Percentiles rank a stretch among this genome's conserved stretches.
Evolutionary conservation across 1,284 basidiomycete species (phyloP).

Genomic region (Thecaphora thlaspeos): DNA sequence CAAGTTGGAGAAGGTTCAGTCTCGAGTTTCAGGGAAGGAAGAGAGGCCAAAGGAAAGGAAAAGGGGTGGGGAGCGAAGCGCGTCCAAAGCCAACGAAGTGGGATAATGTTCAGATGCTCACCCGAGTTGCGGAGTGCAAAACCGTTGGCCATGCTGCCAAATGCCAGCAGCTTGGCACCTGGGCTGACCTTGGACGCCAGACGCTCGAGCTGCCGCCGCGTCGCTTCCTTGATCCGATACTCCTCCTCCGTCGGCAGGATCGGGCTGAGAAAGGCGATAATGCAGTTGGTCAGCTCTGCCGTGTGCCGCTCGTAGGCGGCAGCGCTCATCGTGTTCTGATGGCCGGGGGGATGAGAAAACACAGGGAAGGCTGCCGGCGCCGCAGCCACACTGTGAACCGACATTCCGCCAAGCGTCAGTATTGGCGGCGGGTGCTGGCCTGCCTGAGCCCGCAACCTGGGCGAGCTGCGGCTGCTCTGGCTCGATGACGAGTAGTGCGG

Average conservation of each 20-base stretch:
- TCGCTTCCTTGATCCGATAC: conserved; percentile 76
- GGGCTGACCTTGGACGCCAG: conserved; percentile 93
- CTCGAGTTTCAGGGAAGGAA: no score
- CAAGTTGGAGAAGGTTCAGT: no score
- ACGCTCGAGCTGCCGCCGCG: conserved; percentile 86
- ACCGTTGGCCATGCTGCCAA: conserved; percentile 85
- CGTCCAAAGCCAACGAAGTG: conserved; percentile 45
- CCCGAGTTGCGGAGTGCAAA: conserved; percentile 93
- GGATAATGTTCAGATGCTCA: conserved; percentile 56
- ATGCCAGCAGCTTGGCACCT: conserved; percentile 83
- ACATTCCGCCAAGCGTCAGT: conserved; percentile 12
- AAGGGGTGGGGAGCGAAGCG: not conserved
- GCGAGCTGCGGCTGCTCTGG: conserved; percentile 24
- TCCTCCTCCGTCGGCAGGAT: conserved; percentile 56
- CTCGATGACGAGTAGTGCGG: not conserved
- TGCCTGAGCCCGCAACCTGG: conserved; percentile 30
- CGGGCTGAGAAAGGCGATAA: conserved; percentile 53
- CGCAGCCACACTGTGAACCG: conserved; percentile 4
- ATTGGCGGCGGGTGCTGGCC: conserved; percentile 5
- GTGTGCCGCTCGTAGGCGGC: conserved; percentile 48
- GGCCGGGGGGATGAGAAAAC: no score
- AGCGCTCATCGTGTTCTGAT: not conserved
- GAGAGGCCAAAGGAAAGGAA: no score
- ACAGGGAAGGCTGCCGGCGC: conserved; percentile 1
- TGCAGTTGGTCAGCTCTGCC: conserved; percentile 51